Conservation (phyloP, 345 rosid genomes). For the Fremontodendron californicum region DNA sequence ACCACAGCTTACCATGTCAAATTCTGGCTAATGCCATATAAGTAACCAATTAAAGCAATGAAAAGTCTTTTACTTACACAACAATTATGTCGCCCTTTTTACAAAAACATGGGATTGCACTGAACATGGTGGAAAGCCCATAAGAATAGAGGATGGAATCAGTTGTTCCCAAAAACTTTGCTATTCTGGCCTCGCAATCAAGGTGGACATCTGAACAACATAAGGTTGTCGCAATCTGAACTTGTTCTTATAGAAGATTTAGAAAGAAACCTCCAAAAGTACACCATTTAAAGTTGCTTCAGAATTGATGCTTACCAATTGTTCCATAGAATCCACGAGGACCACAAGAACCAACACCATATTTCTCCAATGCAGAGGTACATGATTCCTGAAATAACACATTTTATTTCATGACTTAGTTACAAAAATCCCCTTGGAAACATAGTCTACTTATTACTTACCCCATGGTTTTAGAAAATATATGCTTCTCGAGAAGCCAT, state of each 20-base stretch:
- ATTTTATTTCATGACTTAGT: slow-evolving; percentile 16
- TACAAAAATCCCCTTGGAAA: not conserved
- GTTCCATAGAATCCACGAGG: slow-evolving; percentile 98
- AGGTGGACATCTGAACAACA: slow-evolving; percentile 84
- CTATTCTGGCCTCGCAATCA: slow-evolving; percentile 89
- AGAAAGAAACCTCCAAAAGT: not conserved
- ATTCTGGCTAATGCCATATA: not conserved
- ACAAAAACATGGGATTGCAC: slow-evolving; percentile 90
- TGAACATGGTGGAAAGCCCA: slow-evolving; percentile 94
- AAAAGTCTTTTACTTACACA: slow-evolving; percentile 59
- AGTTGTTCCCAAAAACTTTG: slow-evolving; percentile 78
- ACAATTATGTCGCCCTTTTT: slow-evolving; percentile 91
- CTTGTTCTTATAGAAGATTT: not conserved
- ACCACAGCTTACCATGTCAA: not conserved
- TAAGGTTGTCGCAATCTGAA: slow-evolving; percentile 17
- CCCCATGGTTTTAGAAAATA: not conserved
- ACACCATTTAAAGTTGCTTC: slow-evolving; percentile 4
- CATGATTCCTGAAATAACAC: slow-evolving; percentile 69
- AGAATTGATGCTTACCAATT: slow-evolving; percentile 50
- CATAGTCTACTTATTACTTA: not conserved
- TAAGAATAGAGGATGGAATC: slow-evolving; percentile 96
- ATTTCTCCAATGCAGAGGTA: slow-evolving; percentile 83
- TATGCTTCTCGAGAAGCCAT: not conserved
- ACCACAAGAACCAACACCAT: slow-evolving; percentile 97
- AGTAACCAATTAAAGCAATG: slow-evolving; percentile 1